Base-by-base conservation (phyloP, 1,284 basidiomycete genomes). In the Pseudozyma sp. region DNA sequence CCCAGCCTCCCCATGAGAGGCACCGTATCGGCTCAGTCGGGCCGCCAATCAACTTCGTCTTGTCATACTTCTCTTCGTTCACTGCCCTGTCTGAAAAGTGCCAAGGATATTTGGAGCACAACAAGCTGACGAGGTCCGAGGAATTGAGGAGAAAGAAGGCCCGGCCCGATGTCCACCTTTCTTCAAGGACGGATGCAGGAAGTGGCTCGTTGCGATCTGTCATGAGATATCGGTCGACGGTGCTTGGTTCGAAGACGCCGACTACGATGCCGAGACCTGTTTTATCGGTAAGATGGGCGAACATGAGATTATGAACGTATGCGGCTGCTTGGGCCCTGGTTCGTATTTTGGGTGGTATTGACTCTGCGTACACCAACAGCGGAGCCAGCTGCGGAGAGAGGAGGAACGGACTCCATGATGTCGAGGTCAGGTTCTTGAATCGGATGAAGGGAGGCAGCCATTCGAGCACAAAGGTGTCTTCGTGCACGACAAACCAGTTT, bases 111-210 rank as follows among this genome's bases (percentile, higher is more conserved):
- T 14, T 42, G 5, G 29, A 5, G 17, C 46, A 53, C 9, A 71
- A 49, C 24, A 4, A 5, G 16, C 55, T 47, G 7, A 71, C 68
- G 5, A n/a, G 33, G 29, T 46, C 8, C 5, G n/a, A 4, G 10
- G 42, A 37, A 42, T 58, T 24, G 8, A 72, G 37, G 16, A 72
- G 51, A 10, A 72, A 49, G 37, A 72, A 63, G 3, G 45, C 69
- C 0, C 69, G 39, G 7, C 69, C 69, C 7, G 64, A 57, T 11
- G 49, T 58, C 69, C 69, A 72, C n/a, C 19, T 57, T 1, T 24
- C 49, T 30, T 57, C 62, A 19, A 60, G 16, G 17, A 31, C 0
- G 16, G 39, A 19, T 0, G 33, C 37, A 13, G 47, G 7, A 17
- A 44, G 37, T n/a, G 13, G 2, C 4, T 4, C 3, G 3, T 31